Evolutionary conservation across 2,329 filamentous ascomycete species (phyloP), one percentile per base, ranked within the genome.

Genomic region (Xylaria sp.): DNA sequence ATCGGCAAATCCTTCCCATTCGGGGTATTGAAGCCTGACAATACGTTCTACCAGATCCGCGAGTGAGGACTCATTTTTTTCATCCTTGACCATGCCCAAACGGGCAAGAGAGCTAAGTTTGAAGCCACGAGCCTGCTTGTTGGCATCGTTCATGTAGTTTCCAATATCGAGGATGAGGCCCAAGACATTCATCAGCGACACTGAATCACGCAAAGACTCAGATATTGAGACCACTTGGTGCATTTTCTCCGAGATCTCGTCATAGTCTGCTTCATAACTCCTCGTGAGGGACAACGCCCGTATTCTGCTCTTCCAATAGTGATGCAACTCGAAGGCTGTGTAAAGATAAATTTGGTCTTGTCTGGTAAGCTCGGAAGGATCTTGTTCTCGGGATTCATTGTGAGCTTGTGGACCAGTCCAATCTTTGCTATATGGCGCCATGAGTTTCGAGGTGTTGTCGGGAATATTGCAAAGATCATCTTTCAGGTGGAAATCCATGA

Each of bases 141-240:
- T 98, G 57, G 93, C 90, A 74, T 98, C 95, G 81, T 99, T 99
- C 95, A 99, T 99, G 83, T 97, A 99, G 78, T 99, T 99, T 77
- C 95, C 95, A 73, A 99, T 97, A 76, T 97, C 94, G 71, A 99
- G 82, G 77, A 99, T 99, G 64, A 98, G 84, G 61, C 94, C 93
- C 58, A 99, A 86, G 47, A 99, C 93, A 68, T 96, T 97, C 89
- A 98, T 97, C 71, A 99, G 80, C 25, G 92, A 90, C 25, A 96
- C 92, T 1, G 93, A 97, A 73, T 96, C 93, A 48, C 94, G 87
- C 56, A 99, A 80, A 9, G 92, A 91, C 78, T 98, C 94, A 4
- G 93, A 94, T 8, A 97, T 93, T 29, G 81, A 81, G 35, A 96
- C 90, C n/a, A 99, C 87, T 63, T 95, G 88, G 67, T 89, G 89